A percentile compares a stretch with the other conserved stretches of the same genome.
These are phyloP conservation scores for Dovyalis caffra DNA, from an alignment of 345 rosid genomes.

Conservation along the genomic window DNA sequence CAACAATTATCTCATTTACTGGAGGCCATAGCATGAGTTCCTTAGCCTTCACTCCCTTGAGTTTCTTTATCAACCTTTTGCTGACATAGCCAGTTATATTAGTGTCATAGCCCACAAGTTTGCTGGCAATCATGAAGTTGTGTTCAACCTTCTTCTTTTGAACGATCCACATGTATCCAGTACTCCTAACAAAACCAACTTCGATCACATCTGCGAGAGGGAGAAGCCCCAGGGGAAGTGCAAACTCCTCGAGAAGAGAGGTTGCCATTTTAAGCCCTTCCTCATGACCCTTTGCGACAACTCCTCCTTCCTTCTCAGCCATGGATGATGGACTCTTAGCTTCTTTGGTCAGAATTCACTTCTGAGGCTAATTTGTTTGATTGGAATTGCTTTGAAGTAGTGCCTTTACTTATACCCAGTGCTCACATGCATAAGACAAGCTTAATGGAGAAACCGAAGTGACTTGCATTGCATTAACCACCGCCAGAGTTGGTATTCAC, in stretches of 20 bases:
- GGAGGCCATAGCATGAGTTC: constrained; percentile 60
- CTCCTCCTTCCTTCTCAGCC: constrained; percentile 54
- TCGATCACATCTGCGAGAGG: constrained; percentile 52
- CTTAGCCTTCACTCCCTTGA: constrained; percentile 62
- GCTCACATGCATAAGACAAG: constrained; percentile 15
- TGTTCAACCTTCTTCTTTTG: constrained; percentile 55
- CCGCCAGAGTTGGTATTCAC: constrained; percentile 13
- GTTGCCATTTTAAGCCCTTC: constrained; percentile 42
- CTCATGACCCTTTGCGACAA: constrained; percentile 39
- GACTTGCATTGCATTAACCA: constrained; percentile 26
- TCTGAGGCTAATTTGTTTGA: not conserved
- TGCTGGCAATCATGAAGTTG: constrained; percentile 48
- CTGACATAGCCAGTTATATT: constrained; percentile 40
- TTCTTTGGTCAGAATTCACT: not conserved
- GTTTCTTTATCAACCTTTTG: constrained; percentile 49
- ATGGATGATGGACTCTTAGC: constrained; percentile 15
- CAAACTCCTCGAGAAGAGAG: constrained; percentile 46
- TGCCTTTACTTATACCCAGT: constrained; percentile 22
- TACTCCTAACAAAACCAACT: constrained; percentile 48
- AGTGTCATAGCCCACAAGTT: constrained; percentile 44
- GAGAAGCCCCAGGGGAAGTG: constrained; percentile 52
- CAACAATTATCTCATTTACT: constrained; percentile 40
- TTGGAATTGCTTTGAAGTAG: not conserved
- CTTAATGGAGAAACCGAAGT: constrained; percentile 34
- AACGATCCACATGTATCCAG: constrained; percentile 57